Base-by-base conservation (phyloP, 164 flowering plant genomes). In the Chloranthus sessilifolius region DNA sequence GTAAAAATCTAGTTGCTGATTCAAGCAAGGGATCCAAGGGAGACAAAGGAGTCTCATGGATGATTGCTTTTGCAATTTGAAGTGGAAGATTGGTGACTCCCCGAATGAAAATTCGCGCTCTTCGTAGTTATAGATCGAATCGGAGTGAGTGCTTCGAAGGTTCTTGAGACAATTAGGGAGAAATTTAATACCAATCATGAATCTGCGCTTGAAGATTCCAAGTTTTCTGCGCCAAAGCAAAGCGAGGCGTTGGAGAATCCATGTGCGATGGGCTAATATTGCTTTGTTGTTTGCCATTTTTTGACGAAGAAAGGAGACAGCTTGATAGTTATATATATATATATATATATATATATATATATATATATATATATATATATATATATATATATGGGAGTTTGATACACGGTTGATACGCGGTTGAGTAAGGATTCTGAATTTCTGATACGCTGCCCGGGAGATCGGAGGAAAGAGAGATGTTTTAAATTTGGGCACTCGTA, bases 31-130 rank as follows among this genome's bases (percentile, higher is more conserved):
- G 34, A 77, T 60, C 50, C 53, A 53, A 11, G 78, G 78, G 50
- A 82, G 17, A 52, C 37, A 4, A 7, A 14, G 62, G 57, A 71
- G 74, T 4, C 80, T 53, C 76, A 68, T 37, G 37, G 82, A 77
- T 25, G 61, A 20, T 0, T 78, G 74, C 1, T 82, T 72, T 43
- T 69, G 70, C 76, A 81, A 69, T 38, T 67, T 69, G 44, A 77
- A 61, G 23, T 60, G 74, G 34, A 84, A 39, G 20, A 71, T 46
- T 0, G 92, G 92, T 1, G 88, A 77, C 16, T 68, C 53, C 33
- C 77, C 88, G 48, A 84, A 79, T 11, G 92, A 81, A 36, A 81
- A 71, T 68, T 84, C 53, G 4, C 74, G 78, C 46, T 84, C 88
- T 0, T 73, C 67, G 42, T 73, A 76, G 14, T 46, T 22, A 19